Evolutionary conservation across 23 red algal genomes (phyloP).

Genomic region (Agarophyton chilense): DNA sequence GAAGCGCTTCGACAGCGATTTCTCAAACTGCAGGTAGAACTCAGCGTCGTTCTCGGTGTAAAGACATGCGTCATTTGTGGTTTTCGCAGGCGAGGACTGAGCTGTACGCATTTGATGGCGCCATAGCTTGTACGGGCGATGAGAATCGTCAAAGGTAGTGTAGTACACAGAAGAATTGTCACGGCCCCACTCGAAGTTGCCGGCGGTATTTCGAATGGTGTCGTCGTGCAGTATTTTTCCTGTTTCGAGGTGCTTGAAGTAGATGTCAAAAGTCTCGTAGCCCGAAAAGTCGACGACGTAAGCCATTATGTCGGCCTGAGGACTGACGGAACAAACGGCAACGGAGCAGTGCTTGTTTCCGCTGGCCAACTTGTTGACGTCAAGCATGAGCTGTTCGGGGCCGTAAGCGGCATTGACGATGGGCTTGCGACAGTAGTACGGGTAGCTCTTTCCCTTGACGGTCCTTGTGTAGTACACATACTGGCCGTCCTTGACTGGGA

Average conservation of each 20-base stretch:
- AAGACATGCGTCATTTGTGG: conserved; percentile 44
- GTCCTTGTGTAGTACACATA: conserved; percentile 75
- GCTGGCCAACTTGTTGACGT: conserved; percentile 67
- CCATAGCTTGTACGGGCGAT: conserved; percentile 83
- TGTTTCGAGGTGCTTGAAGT: conserved; percentile 57
- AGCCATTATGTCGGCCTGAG: conserved; percentile 66
- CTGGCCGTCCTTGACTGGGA: conserved; percentile 57
- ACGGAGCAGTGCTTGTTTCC: conserved; percentile 75
- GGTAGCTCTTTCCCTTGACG: conserved; percentile 69
- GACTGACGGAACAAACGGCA: conserved; percentile 15
- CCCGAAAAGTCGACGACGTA: conserved; percentile 76
- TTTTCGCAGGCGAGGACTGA: background rate
- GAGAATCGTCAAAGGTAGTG: conserved; percentile 69
- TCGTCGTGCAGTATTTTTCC: conserved; percentile 41
- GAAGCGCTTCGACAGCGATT: conserved; percentile 58
- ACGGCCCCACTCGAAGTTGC: conserved; percentile 74
- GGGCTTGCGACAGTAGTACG: conserved; percentile 59
- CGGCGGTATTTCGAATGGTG: conserved; percentile 57
- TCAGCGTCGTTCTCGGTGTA: conserved; percentile 72
- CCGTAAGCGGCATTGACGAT: conserved; percentile 21
- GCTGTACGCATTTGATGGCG: conserved; percentile 28
- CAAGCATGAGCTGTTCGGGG: conserved; percentile 77
- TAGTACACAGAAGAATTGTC: conserved; percentile 72
- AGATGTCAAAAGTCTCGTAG: conserved; percentile 79
- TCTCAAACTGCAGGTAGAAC: conserved; percentile 55